These are phyloP conservation scores for Prototheca wickerhamii DNA, from an alignment of 163 green algal species.

Conservation along the genomic window DNA sequence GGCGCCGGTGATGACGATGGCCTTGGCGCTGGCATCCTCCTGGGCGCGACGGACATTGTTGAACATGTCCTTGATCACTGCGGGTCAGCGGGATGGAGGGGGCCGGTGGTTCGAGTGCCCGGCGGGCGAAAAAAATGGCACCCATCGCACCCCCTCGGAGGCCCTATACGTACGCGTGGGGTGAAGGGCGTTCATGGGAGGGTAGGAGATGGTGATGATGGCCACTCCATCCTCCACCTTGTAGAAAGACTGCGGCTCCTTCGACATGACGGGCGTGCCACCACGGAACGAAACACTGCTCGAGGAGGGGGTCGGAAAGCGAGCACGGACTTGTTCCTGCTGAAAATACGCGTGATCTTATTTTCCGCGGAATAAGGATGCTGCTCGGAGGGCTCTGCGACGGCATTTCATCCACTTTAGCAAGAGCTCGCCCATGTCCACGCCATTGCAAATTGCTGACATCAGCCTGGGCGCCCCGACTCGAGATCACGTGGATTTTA, in stretches of 20 bases:
- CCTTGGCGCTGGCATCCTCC: conserved; percentile 45
- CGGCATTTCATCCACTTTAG: too few relatives aligned
- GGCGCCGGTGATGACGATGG: conserved; percentile 75
- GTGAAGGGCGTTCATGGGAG: conserved; percentile 94
- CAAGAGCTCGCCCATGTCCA: too few relatives aligned
- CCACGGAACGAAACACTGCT: not conserved
- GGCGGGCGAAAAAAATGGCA: not conserved
- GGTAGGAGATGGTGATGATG: conserved; percentile 83
- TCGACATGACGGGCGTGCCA: not conserved
- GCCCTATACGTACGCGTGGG: conserved; percentile 28
- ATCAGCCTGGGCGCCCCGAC: too few relatives aligned
- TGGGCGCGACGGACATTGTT: conserved; percentile 56
- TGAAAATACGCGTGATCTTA: too few relatives aligned
- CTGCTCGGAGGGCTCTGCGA: too few relatives aligned
- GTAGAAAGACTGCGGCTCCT: conserved; percentile 1
- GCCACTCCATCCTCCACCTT: conserved; percentile 65
- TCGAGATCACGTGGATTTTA: too few relatives aligned
- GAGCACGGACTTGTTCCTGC: too few relatives aligned
- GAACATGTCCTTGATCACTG: conserved; percentile 75
- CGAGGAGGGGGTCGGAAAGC: too few relatives aligned
- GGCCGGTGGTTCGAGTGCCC: not conserved
- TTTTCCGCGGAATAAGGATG: too few relatives aligned
- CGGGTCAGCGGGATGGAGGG: not conserved
- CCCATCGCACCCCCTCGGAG: not conserved
- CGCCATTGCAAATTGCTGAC: too few relatives aligned